These are phyloP conservation scores for Globisporangium carolinianum DNA, from an alignment of 352 stramenopile species.

Conservation along the genomic window DNA sequence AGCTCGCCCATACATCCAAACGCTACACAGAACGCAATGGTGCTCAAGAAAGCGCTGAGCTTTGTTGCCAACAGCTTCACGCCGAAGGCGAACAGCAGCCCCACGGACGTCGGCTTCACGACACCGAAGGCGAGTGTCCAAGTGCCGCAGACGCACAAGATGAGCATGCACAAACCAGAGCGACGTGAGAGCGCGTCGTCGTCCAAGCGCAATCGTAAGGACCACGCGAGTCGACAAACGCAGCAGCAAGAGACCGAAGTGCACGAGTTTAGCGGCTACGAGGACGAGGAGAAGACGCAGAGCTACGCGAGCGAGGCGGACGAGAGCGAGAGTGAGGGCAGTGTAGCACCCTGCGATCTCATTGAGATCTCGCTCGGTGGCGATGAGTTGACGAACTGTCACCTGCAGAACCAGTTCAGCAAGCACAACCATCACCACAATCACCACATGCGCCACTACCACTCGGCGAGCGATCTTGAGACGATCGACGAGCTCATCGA, in stretches of 20 bases:
- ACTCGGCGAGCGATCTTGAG: constrained; percentile 24
- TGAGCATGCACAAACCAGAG: not conserved
- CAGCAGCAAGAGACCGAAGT: constrained; percentile 12
- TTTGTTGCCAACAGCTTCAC: constrained; percentile 21
- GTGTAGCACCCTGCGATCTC: constrained; percentile 21
- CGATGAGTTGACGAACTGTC: constrained; percentile 1
- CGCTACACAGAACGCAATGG: constrained; percentile 16
- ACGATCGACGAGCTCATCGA: constrained; percentile 62
- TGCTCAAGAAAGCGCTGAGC: constrained; percentile 31
- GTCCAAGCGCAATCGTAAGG: not conserved
- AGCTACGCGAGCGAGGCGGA: constrained; percentile 17
- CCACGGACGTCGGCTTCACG: constrained; percentile 1
- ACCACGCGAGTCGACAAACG: not conserved
- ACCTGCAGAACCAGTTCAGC: not conserved
- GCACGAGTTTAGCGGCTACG: constrained; percentile 5
- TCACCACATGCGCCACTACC: constrained; percentile 1
- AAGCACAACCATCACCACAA: constrained; percentile 5
- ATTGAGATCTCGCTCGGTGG: constrained; percentile 54
- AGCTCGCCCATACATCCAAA: not conserved
- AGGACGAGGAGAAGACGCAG: constrained; percentile 13
- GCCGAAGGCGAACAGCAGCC: not conserved
- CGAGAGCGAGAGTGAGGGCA: constrained; percentile 1
- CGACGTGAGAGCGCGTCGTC: too few relatives aligned
- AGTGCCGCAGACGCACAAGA: not conserved
- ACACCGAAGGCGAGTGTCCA: not conserved